Base-by-base conservation (phyloP, 192 early-diverging fungal genomes). In the Coemansia sp. region DNA sequence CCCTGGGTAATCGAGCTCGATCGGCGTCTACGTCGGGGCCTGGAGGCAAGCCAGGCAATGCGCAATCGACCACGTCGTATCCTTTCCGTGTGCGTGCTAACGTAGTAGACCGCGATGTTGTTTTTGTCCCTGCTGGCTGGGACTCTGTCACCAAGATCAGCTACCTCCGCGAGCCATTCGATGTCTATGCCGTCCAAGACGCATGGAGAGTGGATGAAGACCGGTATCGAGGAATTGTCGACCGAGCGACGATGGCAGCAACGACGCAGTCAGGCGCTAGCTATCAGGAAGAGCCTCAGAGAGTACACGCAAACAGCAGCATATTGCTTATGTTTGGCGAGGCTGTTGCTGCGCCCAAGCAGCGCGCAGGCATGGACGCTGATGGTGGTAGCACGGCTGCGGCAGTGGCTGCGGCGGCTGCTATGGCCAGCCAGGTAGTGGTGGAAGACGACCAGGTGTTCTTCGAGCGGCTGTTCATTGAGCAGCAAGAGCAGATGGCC, bases 41-140 rank as follows among this genome's bases (percentile, higher is more conserved):
- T 1, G 68, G 61, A 3, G 44, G 20, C 16, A 55, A 55, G 54
- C 6, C 29, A 15, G 27, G 13, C 20, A 29, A 27, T 20, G n/a
- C 65, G 1, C 40, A 46, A 41, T 22, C 47, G 20, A 3, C 66
- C 10, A 76, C 74, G 20, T 42, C 72, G 6, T 91, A 87, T 60
- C 80, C 86, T 9, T 95, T 92, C 79, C 86, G 82, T 29, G 65
- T 87, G 47, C 88, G 90, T 3, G 90, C 95, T 2, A 89, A 94
- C 60, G 90, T 95, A 5, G 89, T 97, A 41, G 96, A 97, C 51
- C 91, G 95, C 43, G 94, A 96, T 67, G 84, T 86, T 36, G 93
- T 97, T 36, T 83, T 94, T 76, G 92, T 98, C 41, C 97, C 97
- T 9, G 79, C 91, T 38, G 97, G 97, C 15, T 98, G 95, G 97